These are phyloP conservation scores for Chlorella sp. DNA, from an alignment of 139 green algal genomes.

Conservation along the genomic window DNA sequence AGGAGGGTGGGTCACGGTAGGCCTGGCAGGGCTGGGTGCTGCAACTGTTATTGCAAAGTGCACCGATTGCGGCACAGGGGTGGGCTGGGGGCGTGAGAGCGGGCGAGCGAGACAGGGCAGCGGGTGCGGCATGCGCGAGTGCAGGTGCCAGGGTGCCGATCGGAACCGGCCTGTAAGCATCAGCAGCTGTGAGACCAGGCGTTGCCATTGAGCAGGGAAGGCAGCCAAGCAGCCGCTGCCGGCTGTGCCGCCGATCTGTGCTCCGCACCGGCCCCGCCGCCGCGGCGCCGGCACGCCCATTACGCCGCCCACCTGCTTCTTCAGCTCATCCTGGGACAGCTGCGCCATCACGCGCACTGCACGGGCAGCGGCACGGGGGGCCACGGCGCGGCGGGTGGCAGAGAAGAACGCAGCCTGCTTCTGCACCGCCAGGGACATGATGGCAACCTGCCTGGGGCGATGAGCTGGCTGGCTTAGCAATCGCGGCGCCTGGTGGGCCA, in stretches of 20 bases:
- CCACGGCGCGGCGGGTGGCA: not conserved
- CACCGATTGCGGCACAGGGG: too few relatives aligned
- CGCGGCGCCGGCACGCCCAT: not conserved
- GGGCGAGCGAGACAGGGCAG: not conserved
- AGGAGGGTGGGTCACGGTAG: not conserved
- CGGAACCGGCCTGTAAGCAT: too few relatives aligned
- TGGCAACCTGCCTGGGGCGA: not conserved
- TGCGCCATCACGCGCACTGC: slow-evolving; percentile 1
- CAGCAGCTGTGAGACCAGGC: too few relatives aligned
- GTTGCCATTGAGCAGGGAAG: too few relatives aligned
- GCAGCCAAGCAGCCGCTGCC: too few relatives aligned
- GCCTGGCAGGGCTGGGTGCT: not conserved
- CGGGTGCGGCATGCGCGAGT: too few relatives aligned
- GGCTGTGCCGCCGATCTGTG: too few relatives aligned
- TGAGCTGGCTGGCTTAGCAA: not conserved
- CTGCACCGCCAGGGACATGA: not conserved
- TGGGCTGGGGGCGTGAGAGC: not conserved
- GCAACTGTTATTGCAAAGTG: not conserved
- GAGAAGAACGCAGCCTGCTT: not conserved
- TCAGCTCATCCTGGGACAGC: slow-evolving; percentile 91
- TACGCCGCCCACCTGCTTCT: slow-evolving; percentile 67
- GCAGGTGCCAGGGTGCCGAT: too few relatives aligned
- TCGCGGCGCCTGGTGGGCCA: not conserved
- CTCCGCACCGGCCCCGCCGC: not conserved
- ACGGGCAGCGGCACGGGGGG: not conserved